Base-by-base conservation (phyloP, 345 rosid genomes). In the Brassica rapa region DNA sequence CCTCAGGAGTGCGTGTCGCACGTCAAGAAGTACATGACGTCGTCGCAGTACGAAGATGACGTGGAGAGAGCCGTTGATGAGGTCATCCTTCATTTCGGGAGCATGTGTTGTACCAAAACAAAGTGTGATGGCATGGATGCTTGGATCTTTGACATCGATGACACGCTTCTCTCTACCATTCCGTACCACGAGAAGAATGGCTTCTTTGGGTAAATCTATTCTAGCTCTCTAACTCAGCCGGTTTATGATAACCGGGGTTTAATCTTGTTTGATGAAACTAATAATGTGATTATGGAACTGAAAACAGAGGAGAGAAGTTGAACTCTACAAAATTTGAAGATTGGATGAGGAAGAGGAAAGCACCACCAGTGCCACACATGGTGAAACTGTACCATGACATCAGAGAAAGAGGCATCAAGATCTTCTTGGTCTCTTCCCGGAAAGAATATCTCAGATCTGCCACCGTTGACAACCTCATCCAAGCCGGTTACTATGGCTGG, bases 401-500 rank as follows among this genome's bases (percentile, higher is more conserved):
- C 29, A 93, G 82, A 77, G 83, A 84, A 14, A 88, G 37, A 82
- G 97, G 98, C 14, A 33, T 88, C 57, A 91, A 91, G 82, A 88
- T 91, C 76, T 87, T 90, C 75, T 77, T 91, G n/a, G 75, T 93
- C 77, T 93, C 98, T 66, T 88, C 97, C 27, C 87, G 97, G 71
- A 86, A 81, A 72, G 94, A 93, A 67, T 63, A 82, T 51, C 86
- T 91, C 32, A 81, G 98, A 84, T 87, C 94, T 61, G 74, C 91
- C 72, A 93, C 98, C 1, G 91, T 89, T 0, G 91, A 90, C 62
- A 91, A 93, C 79, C 98, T 91, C 53, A 87, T 93, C 74, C 76
- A 83, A 14, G 96, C 76, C 21, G 98, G 98, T n/a, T 91, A 86
- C 69, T 91, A 91, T 62, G 96, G 97, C 25, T 93, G 98, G 98